Evolutionary conservation across 768 basidiomycete species (phyloP), one percentile per base, ranked within the genome.

Genomic region (Tylopilus plumbeoviolaceoides): DNA sequence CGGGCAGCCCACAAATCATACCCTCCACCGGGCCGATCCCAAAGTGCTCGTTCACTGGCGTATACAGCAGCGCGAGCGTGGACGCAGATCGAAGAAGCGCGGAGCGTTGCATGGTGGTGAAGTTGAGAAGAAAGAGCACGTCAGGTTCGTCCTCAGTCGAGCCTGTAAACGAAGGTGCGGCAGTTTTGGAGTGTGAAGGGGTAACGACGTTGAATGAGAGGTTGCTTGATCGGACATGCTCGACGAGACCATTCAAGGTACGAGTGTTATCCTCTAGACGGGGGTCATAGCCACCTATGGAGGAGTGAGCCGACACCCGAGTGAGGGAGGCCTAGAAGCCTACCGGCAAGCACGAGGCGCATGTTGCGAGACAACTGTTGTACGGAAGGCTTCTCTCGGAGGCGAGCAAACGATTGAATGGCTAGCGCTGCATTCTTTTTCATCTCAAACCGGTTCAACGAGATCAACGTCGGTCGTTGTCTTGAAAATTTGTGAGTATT

Each of bases 21-120:
- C 83, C 94, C 68, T 99, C 95, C 4, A 98, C 81, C 2, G 97
- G 95, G 0, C 87, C 95, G 59, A 99, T 98, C 2, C 95, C 97
- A 67, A 98, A 97, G 67, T 99, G 95, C 63, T 99, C 95, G 68
- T 95, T 95, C 8, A 80, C 74, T 0, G 95, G 97, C 0, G 95
- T 99, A 67, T 99, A 99, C 7, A 99, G 77, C 0, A 98, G 75
- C 0, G 82, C 89, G 15, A 82, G 69, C 0, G 91, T 90, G 5
- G 78, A 79, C 0, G 80, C 67, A 5, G 82, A 78, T 12, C 72
- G 80, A 35, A 99, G 82, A 1, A 98, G 80, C 7, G 85, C 85
- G 1, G 89, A 83, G 28, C 95, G 88, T 65, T 98, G 95, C 1
- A 74, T 59, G 7, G 86, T 87, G 1, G 89, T 85, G 68, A 97